Percentiles rank a stretch among this genome's conserved stretches.
phyloP scores from a whole-genome alignment of 176 grass and related monocot genomes.

The Oryza meridionalis region DNA sequence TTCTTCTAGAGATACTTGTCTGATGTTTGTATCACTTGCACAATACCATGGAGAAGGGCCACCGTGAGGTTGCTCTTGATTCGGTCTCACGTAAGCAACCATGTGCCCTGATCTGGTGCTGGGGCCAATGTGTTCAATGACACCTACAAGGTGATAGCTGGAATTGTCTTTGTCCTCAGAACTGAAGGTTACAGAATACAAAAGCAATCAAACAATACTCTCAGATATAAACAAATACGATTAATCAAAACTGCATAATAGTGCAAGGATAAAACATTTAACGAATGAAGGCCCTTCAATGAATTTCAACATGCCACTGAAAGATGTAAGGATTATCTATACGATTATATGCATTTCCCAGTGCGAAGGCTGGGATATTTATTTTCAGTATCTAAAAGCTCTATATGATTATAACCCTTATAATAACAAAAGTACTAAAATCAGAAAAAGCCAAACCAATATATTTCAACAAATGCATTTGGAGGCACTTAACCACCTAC shows the following conservation, averaged over 20 bases:
- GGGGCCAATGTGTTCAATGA: conserved; percentile 46
- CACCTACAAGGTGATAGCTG: conserved; percentile 49
- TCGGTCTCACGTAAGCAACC: conserved; percentile 60
- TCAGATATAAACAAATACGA: too few species aligned
- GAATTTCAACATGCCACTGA: neutral
- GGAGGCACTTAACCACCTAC: neutral
- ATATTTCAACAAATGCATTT: neutral
- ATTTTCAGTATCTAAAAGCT: neutral
- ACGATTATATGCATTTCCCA: too few species aligned
- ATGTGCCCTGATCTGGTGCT: conserved; percentile 38
- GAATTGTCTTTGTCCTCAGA: conserved; percentile 36
- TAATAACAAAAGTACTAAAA: neutral
- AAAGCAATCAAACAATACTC: neutral
- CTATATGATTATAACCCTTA: neutral
- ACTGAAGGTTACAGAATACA: conserved; percentile 34
- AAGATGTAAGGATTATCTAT: neutral
- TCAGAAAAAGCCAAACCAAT: neutral
- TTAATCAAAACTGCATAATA: too few species aligned
- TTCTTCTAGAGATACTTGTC: conserved; percentile 62
- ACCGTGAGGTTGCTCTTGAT: neutral
- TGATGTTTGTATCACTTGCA: conserved; percentile 49
- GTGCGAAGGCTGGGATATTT: neutral
- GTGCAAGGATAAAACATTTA: neutral
- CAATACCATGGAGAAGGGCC: conserved; percentile 59
- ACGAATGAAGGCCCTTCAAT: neutral